Percentiles rank a stretch among this genome's conserved stretches.
These are phyloP conservation scores for Omphalea diandra DNA, from an alignment of 441 rosid species.

Conservation along the genomic window DNA sequence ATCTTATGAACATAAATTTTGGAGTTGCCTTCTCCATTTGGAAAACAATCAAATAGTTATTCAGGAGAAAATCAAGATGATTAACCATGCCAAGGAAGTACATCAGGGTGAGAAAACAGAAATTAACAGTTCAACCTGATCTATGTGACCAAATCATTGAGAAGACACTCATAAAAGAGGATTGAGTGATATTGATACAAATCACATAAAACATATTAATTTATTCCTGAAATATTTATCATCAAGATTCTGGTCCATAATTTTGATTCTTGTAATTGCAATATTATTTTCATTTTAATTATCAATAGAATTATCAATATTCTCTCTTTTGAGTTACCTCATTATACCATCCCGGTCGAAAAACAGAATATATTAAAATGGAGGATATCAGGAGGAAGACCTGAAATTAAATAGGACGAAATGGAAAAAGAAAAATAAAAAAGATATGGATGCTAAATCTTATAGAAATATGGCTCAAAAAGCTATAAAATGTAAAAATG, in stretches of 20 bases:
- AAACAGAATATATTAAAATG: too few relatives aligned
- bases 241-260: not conserved
- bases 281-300: not conserved
- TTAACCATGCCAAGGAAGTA: not conserved
- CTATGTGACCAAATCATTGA: not conserved
- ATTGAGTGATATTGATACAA: not conserved
- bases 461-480: too few relatives aligned
- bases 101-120: not conserved
- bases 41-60: not conserved
- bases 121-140: not conserved
- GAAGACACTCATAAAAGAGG: not conserved
- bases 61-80: conserved; percentile 6
- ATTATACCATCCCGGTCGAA: too few relatives aligned
- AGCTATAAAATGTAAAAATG: too few relatives aligned
- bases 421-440: too few relatives aligned
- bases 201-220: not conserved
- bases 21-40: not conserved
- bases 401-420: too few relatives aligned
- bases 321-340: too few relatives aligned
- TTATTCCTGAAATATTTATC: not conserved
- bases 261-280: not conserved
- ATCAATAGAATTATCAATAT: not conserved
- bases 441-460: too few relatives aligned
- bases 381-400: too few relatives aligned
- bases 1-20: conserved; percentile 27